Base-by-base conservation (phyloP, 352 stramenopile genomes). In the Lagenidium sp. region DNA sequence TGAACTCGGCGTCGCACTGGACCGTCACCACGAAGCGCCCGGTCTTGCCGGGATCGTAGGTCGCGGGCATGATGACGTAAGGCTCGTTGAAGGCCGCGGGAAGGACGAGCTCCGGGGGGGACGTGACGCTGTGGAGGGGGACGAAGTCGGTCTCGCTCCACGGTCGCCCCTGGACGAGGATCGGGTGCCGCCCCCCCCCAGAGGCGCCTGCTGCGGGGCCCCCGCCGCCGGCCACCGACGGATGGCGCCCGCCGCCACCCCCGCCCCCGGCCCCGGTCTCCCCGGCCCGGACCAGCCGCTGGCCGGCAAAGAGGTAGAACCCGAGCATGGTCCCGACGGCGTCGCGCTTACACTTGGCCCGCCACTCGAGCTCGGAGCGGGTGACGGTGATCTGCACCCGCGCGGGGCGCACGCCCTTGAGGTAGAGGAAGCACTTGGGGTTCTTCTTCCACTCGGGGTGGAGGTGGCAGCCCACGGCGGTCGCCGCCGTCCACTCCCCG, bases 31-130 rank as follows among this genome's bases (percentile, higher is more conserved):
- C 82, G 44, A 96, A 96, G 19, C 65, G 71, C 10, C 85, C 85
- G 0, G 63, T 53, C 53, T 86, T 80, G 16, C 62, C 64, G 15
- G 82, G 81, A 31, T 92, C 85, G 53, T 91, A 95, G 0, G 83
- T 96, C n/a, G 82, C 57, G 10, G 85, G 85, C 67, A 96, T 81
- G 50, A 95, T 95, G 22, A 85, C 69, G 48, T 85, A 95, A 3
- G 69, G 60, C 36, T 85, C 82, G 28, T 91, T 89, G 36, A 90
- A 85, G 23, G 68, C 58, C n/a, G 70, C 49, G 2, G 73, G 70
- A 6, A 88, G 59, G 20, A 75, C 61, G 31, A 88, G 57, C 13
- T 86, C 75, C 0, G 62, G 56, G 15, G 85, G 83, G 0, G 83
- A 89, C 36, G 60, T 57, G 10, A 96, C 68, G 5, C 51, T 51